phyloP scores from a whole-genome alignment of 148 eudicot genomes.

The Diospyros lotus region DNA sequence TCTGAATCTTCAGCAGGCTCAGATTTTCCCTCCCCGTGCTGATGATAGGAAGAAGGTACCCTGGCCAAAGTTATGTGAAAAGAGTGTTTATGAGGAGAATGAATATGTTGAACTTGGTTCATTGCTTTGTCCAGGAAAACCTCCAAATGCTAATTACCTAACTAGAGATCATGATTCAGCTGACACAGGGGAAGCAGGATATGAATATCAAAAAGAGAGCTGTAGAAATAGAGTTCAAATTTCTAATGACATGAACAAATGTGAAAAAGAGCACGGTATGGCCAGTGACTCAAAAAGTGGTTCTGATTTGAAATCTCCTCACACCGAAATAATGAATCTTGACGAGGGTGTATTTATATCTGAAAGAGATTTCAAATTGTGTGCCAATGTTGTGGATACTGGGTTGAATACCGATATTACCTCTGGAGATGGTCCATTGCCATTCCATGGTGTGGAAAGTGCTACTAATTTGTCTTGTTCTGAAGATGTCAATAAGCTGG shows the following conservation, averaged over 20 bases:
- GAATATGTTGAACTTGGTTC: slow-evolving; percentile 19
- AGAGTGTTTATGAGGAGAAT: slow-evolving; percentile 10
- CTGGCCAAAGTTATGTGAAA: slow-evolving; percentile 14
- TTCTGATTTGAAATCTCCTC: slow-evolving; percentile 19
- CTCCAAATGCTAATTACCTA: slow-evolving; percentile 13
- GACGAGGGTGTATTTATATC: slow-evolving; percentile 22
- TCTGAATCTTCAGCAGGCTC: slow-evolving; percentile 27
- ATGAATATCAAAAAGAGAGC: slow-evolving; percentile 20
- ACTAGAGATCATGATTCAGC: slow-evolving; percentile 14
- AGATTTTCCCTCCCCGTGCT: slow-evolving; percentile 14
- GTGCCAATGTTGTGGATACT: slow-evolving; percentile 12
- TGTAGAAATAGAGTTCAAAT: slow-evolving; percentile 27
- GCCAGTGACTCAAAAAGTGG: slow-evolving; percentile 20
- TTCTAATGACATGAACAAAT: slow-evolving; percentile 18
- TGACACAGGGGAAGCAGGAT: slow-evolving; percentile 15
- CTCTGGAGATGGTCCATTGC: slow-evolving; percentile 20
- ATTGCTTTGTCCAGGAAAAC: slow-evolving; percentile 19
- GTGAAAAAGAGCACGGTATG: slow-evolving; percentile 19
- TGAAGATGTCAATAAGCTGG: slow-evolving; percentile 22
- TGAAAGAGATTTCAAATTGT: slow-evolving; percentile 9
- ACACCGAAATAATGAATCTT: slow-evolving; percentile 13
- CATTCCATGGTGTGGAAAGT: slow-evolving; percentile 22
- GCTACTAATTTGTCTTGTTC: slow-evolving; percentile 25
- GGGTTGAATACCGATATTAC: slow-evolving; percentile 17
- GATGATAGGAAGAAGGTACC: slow-evolving; percentile 18